Base-by-base conservation (phyloP, 202 grass and related monocot genomes). In the Dendrocalamus latiflorus region DNA sequence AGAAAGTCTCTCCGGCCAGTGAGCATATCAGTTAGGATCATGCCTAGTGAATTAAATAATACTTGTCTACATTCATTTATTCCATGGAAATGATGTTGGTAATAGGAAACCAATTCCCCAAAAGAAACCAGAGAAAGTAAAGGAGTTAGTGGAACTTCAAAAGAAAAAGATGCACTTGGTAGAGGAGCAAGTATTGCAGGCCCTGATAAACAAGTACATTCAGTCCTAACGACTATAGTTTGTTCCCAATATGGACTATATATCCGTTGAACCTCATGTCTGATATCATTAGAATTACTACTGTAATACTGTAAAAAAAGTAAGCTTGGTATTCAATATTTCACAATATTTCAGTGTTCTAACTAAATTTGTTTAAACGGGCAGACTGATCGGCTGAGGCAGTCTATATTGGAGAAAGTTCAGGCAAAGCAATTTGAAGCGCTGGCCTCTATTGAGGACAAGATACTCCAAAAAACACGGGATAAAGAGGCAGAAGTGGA, bases 401-500 rank as follows among this genome's bases (percentile, higher is more conserved):
- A 92, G 65, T 93, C 91, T 60, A 95, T 99, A 82, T 16, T 99
- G 77, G 93, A 95, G 73, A 99, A 99, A 83, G 85, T 99, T 76
- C 93, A 99, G 74, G 87, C 89, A 20, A 95, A 93, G 18, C 96
- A 99, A 66, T 93, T 95, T 56, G 90, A 95, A 79, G 87, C 93
- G 13, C 76, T 99, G 61, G 91, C 93, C 56, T 88, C 87, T 20
- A 89, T 99, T 58, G 96, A 99, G 88, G 93, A 99, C 70, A 99
- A 81, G 81, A 93, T 99, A 77, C 76, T 92, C 11, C 60, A 85
- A 48, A 95, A 98, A 86, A 92, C 95, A 84, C 65, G 74, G 62
- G 93, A 98, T 47, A 98, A 98, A 90, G 92, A 98, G 70, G 77
- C 74, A 28, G 95, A 98, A 77, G 85, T 95, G 45, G 93, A 93